These are phyloP conservation scores for Malassezia globosa DNA, from an alignment of 1,284 basidiomycete genomes.

Conservation along the genomic window DNA sequence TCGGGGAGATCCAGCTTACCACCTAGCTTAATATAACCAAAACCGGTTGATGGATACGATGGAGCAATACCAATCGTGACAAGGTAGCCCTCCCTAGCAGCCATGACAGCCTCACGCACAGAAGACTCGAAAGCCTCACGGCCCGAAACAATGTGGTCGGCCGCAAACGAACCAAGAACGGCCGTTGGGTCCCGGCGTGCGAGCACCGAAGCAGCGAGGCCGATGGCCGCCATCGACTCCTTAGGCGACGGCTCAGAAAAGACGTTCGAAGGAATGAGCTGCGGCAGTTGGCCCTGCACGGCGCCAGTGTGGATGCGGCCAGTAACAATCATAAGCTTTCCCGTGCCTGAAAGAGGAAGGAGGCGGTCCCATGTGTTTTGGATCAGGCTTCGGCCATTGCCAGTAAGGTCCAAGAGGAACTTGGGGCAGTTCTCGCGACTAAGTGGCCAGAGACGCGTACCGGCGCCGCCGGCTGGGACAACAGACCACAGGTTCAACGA, in stretches of 20 bases:
- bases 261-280: conserved; percentile 29
- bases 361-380: conserved; percentile 44
- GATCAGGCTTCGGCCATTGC: conserved; percentile 34
- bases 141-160: conserved; percentile 46
- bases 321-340: conserved; percentile 40
- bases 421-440: conserved; percentile 42
- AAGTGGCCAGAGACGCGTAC: conserved; percentile 44
- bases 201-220: conserved; percentile 43
- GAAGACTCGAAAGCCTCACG: conserved; percentile 44
- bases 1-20: conserved; percentile 26
- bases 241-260: conserved; percentile 43
- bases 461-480: conserved; percentile 43
- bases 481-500: conserved; percentile 42
- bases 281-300: conserved; percentile 34
- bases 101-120: conserved; percentile 42
- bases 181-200: conserved; percentile 39
- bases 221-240: conserved; percentile 45
- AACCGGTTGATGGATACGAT: conserved; percentile 43
- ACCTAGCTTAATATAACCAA: conserved; percentile 47
- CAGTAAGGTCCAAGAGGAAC: conserved; percentile 42
- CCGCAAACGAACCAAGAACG: conserved; percentile 44
- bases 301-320: conserved; percentile 34
- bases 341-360: conserved; percentile 31
- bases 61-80: conserved; percentile 47
- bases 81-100: conserved; percentile 41